These are phyloP conservation scores for Tetradesmus obliquus DNA, from an alignment of 139 green algal genomes.

Conservation along the genomic window DNA sequence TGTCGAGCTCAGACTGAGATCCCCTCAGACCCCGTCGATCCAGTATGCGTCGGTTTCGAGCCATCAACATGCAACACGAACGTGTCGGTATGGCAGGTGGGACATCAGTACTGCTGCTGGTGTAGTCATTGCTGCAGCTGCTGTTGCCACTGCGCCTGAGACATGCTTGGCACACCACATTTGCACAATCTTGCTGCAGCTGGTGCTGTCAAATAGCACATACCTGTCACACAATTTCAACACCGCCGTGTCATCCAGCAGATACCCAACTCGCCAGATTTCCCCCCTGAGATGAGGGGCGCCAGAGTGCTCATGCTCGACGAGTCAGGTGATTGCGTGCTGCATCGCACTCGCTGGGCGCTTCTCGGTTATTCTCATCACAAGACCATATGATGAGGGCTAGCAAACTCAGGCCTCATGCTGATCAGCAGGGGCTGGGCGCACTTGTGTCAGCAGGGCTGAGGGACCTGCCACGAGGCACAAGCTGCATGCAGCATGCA, in stretches of 20 bases:
- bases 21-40: neutral
- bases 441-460: too few relatives aligned
- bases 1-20: neutral
- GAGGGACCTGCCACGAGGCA: too few relatives aligned
- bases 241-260: neutral
- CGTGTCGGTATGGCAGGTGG: slow-evolving; percentile 21
- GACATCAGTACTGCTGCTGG: neutral
- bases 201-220: neutral
- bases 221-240: neutral
- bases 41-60: neutral
- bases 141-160: neutral
- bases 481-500: too few relatives aligned
- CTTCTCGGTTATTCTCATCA: too few relatives aligned
- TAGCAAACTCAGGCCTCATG: too few relatives aligned
- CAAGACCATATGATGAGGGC: too few relatives aligned
- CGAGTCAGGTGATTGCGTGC: neutral
- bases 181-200: neutral
- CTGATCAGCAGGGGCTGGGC: too few relatives aligned
- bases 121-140: neutral
- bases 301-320: slow-evolving; percentile 3
- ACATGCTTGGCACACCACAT: neutral
- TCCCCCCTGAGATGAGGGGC: slow-evolving; percentile 2
- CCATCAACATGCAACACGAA: neutral
- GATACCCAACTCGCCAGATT: neutral
- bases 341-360: too few relatives aligned